Percentiles rank a stretch among this genome's conserved stretches.
phyloP scores from a whole-genome alignment of 2,329 filamentous ascomycete genomes.

The Penicillium verrucosum region DNA sequence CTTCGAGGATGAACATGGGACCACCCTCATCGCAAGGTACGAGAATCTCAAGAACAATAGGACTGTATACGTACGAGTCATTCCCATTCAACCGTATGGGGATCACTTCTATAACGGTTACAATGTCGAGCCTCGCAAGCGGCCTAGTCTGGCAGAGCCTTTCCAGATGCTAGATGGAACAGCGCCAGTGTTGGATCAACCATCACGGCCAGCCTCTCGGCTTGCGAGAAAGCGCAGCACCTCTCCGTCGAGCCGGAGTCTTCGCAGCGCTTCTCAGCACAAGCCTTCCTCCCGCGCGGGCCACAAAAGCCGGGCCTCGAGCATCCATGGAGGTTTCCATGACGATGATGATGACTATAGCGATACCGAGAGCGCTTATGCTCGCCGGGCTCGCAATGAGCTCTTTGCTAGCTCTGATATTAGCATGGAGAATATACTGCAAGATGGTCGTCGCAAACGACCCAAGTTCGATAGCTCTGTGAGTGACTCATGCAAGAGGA shows the following conservation, averaged over 20 bases:
- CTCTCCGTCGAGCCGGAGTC: slow-evolving; percentile 69
- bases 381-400: slow-evolving; percentile 73
- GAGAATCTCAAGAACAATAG: slow-evolving; percentile 94
- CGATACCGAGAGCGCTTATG: slow-evolving; percentile 78
- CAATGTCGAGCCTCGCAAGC: slow-evolving; percentile 53
- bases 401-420: slow-evolving; percentile 93
- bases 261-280: slow-evolving; percentile 75
- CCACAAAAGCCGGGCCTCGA: slow-evolving; percentile 65
- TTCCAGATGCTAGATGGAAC: slow-evolving; percentile 61
- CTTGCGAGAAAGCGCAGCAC: slow-evolving; percentile 72
- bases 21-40: slow-evolving; percentile 89
- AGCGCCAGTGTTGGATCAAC: slow-evolving; percentile 51
- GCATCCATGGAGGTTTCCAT: slow-evolving; percentile 55
- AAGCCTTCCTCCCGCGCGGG: slow-evolving; percentile 66
- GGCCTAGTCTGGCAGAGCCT: slow-evolving; percentile 60
- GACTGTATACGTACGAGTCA: slow-evolving; percentile 87
- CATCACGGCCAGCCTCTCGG: slow-evolving; percentile 66
- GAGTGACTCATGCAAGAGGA: slow-evolving; percentile 48
- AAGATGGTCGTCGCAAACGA: slow-evolving; percentile 90
- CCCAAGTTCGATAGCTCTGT: slow-evolving; percentile 96
- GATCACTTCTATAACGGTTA: slow-evolving; percentile 48
- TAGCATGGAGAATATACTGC: slow-evolving; percentile 95
- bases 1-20: slow-evolving; percentile 87
- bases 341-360: slow-evolving; percentile 81
- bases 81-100: slow-evolving; percentile 55